A percentile compares a stretch with the other conserved stretches of the same genome.
Conservation (phyloP, 106 monocot genomes). For the Vanilla planifolia region DNA sequence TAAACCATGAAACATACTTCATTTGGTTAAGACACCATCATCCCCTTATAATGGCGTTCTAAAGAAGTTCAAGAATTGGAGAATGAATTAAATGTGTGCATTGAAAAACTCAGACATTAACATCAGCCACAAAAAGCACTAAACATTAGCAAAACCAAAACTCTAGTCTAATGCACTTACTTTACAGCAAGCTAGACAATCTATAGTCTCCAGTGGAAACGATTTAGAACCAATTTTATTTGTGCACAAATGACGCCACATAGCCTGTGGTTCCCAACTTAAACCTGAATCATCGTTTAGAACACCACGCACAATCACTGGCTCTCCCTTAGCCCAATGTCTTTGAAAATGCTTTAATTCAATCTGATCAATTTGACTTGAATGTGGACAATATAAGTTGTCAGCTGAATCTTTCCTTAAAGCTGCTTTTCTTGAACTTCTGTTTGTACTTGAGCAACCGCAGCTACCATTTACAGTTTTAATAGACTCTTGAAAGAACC, state of each 20-base stretch:
- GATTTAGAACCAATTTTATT: conserved; percentile 18
- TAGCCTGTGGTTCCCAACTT: conserved; percentile 64
- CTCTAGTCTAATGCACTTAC: conserved; percentile 18
- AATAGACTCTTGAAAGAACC: conserved; percentile 2
- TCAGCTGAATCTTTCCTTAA: conserved; percentile 36
- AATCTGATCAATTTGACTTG: conserved; percentile 18
- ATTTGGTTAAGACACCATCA: neutral
- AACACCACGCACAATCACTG: conserved; percentile 61
- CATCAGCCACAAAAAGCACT: neutral
- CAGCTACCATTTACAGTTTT: conserved; percentile 1
- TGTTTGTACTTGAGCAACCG: conserved; percentile 14
- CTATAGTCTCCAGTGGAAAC: conserved; percentile 37
- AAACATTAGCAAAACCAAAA: conserved; percentile 4
- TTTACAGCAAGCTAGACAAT: conserved; percentile 67
- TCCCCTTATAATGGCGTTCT: neutral
- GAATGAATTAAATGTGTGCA: neutral
- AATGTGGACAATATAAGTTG: conserved; percentile 62
- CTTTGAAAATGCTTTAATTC: conserved; percentile 49
- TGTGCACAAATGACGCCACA: conserved; percentile 36
- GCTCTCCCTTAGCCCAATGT: conserved; percentile 66
- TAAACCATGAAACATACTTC: conserved; percentile 12
- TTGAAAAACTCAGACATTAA: neutral
- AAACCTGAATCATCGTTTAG: conserved; percentile 31
- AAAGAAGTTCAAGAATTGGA: too few species aligned
- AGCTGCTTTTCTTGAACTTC: conserved; percentile 50